A percentile compares a stretch with the other conserved stretches of the same genome.
These are phyloP conservation scores for Podaxis pistillaris DNA, from an alignment of 768 basidiomycete genomes.

Conservation along the genomic window DNA sequence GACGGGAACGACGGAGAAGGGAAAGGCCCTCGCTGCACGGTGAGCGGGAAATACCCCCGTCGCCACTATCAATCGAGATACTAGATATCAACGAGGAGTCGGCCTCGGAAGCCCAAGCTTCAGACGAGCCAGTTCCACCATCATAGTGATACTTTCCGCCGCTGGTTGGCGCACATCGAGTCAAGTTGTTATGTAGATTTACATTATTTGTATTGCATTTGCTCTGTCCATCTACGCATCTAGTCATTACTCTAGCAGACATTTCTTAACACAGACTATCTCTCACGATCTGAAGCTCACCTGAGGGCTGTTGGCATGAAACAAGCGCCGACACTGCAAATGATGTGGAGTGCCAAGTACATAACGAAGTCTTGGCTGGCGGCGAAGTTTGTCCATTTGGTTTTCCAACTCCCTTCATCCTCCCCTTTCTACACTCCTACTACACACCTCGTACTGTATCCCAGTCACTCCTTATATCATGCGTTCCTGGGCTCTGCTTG, in stretches of 20 bases:
- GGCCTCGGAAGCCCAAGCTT: constrained; percentile 17
- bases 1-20: constrained; percentile 37
- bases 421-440: not conserved
- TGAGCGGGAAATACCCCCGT: constrained; percentile 29
- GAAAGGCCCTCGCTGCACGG: constrained; percentile 22
- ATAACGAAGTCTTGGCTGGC: not conserved
- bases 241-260: constrained; percentile 3
- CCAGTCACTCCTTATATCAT: constrained; percentile 27
- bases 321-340: not conserved
- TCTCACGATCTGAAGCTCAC: not conserved
- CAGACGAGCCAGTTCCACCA: constrained; percentile 3
- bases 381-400: not conserved
- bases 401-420: not conserved
- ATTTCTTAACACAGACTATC: not conserved
- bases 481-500: constrained; percentile 31
- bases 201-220: constrained; percentile 18
- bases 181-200: constrained; percentile 14
- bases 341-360: not conserved
- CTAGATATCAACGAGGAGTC: constrained; percentile 25
- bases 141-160: not conserved
- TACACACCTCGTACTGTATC: constrained; percentile 4
- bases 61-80: constrained; percentile 33
- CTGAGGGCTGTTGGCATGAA: not conserved
- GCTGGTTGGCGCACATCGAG: not conserved
- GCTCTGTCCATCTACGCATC: constrained; percentile 7